These are phyloP conservation scores for Metschnikowia gelsemii DNA, from an alignment of 805 yeast species.

Conservation along the genomic window DNA sequence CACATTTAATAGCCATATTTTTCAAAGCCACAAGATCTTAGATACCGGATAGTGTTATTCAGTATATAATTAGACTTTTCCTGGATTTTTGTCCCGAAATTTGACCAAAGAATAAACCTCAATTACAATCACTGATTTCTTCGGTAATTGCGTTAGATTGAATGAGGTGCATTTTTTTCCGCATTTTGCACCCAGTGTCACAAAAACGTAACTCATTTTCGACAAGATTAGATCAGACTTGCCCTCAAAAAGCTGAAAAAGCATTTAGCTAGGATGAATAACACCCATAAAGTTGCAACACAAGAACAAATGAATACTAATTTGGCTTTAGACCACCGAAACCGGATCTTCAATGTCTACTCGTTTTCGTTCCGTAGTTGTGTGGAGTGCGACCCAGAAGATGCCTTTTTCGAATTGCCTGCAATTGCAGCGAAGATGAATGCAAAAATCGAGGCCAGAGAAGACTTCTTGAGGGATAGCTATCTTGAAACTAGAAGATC, in stretches of 20 bases:
- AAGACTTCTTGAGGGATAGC: neutral
- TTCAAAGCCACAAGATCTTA: neutral
- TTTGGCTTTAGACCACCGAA: constrained; percentile 4
- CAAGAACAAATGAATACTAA: constrained; percentile 3
- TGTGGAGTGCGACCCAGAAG: constrained; percentile 2
- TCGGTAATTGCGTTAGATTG: no score
- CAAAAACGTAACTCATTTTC: constrained; percentile 1
- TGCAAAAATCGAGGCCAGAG: constrained; percentile 5
- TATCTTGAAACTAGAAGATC: neutral
- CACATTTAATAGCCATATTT: constrained; percentile 16
- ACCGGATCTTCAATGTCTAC: constrained; percentile 2
- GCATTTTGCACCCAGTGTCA: constrained; percentile 7
- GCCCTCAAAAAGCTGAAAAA: no score
- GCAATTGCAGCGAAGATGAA: constrained; percentile 8
- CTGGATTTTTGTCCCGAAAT: neutral
- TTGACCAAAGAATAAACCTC: neutral
- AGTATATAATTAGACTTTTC: neutral
- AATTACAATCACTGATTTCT: no score
- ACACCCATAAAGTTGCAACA: constrained; percentile 10
- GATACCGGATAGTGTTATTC: neutral
- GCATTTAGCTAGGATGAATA: constrained; percentile 7
- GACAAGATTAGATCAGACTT: neutral
- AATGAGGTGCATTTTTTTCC: neutral
- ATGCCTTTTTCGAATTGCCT: constrained; percentile 6
- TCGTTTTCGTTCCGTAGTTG: constrained; percentile 6